Conservation (phyloP, 805 yeast species). For the Suhomyces prunicola region DNA sequence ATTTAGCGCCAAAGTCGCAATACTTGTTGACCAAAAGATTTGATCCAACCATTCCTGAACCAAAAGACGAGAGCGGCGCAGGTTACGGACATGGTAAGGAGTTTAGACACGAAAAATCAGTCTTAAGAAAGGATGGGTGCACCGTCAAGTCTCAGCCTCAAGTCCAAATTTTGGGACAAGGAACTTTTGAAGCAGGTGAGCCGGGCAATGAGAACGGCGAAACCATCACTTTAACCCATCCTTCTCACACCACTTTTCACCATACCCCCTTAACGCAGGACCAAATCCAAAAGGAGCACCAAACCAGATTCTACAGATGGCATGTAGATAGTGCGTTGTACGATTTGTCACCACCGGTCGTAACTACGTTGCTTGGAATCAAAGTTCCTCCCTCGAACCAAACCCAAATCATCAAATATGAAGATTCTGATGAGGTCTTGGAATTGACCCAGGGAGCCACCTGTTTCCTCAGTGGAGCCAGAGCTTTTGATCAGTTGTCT, state of each 20-base stretch:
- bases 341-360: conserved; percentile 81
- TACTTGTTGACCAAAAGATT: conserved; percentile 71
- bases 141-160: conserved; percentile 82
- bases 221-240: conserved; percentile 66
- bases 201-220: conserved; percentile 62
- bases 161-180: conserved; percentile 88
- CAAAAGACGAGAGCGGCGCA: conserved; percentile 39
- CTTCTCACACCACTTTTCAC: conserved; percentile 81
- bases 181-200: conserved; percentile 53
- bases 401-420: conserved; percentile 60
- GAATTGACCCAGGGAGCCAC: conserved; percentile 83
- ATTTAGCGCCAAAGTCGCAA: conserved; percentile 70
- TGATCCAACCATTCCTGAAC: conserved; percentile 61
- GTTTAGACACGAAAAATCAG: conserved; percentile 49
- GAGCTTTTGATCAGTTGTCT: conserved; percentile 64
- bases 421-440: conserved; percentile 54
- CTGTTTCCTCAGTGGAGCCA: conserved; percentile 82
- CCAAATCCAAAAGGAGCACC: conserved; percentile 54
- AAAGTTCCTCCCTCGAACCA: conserved; percentile 70
- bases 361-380: conserved; percentile 80
- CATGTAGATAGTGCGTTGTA: conserved; percentile 90
- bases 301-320: conserved; percentile 89
- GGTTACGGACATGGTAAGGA: conserved; percentile 85
- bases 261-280: conserved; percentile 60
- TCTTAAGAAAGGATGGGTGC: conserved; percentile 75